A percentile compares a stretch with the other conserved stretches of the same genome.
phyloP scores from a whole-genome alignment of 495 filamentous ascomycete genomes.

The Darksidea phi region DNA sequence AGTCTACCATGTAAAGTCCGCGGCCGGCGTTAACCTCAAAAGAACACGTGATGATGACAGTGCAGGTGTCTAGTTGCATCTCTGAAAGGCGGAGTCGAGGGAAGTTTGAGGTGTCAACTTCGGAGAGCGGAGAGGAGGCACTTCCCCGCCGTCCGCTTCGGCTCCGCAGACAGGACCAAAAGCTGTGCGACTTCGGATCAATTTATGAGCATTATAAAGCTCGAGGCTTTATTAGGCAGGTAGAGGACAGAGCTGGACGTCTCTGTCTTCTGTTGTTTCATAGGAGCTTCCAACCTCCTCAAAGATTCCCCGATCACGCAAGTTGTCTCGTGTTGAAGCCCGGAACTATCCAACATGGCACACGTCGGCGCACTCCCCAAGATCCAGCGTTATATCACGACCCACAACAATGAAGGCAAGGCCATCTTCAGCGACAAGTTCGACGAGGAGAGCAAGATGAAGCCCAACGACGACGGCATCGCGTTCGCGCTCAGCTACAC shows the following conservation, averaged over 20 bases:
- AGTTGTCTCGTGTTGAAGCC: too few relatives aligned
- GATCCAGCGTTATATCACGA: slow-evolving; percentile 33
- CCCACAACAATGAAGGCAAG: slow-evolving; percentile 35
- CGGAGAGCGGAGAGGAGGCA: slow-evolving; percentile 1
- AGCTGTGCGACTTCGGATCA: not conserved
- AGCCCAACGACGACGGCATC: slow-evolving; percentile 24
- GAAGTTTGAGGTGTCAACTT: not conserved
- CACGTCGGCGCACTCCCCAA: slow-evolving; percentile 34
- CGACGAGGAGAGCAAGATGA: slow-evolving; percentile 35
- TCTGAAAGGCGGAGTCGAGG: not conserved
- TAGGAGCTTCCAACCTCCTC: not conserved
- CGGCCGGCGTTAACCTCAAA: too few relatives aligned
- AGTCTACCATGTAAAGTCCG: too few relatives aligned
- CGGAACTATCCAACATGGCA: slow-evolving; percentile 33
- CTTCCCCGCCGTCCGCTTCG: slow-evolving; percentile 1
- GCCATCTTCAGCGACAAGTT: slow-evolving; percentile 36
- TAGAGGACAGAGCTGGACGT: too few relatives aligned
- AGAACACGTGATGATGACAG: too few relatives aligned
- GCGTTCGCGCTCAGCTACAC: slow-evolving; percentile 33
- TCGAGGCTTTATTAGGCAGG: not conserved
- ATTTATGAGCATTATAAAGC: slow-evolving; percentile 2
- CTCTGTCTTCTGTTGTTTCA: not conserved
- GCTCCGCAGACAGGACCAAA: not conserved
- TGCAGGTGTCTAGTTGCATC: too few relatives aligned
- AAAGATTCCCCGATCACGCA: too few relatives aligned